phyloP scores from a whole-genome alignment of 148 eudicot genomes.

The Camellia granthamiana region DNA sequence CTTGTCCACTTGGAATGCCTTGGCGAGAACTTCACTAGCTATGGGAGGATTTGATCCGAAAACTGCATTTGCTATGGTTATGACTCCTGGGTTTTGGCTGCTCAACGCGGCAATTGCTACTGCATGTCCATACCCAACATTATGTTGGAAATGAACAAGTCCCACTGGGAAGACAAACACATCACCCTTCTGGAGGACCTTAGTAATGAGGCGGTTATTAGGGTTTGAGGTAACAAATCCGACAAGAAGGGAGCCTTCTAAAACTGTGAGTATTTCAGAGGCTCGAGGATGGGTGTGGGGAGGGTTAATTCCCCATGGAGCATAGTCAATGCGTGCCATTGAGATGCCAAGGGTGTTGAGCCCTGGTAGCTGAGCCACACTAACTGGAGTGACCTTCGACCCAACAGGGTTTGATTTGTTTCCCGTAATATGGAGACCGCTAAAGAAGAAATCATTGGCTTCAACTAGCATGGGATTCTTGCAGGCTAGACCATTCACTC shows the following conservation, averaged over 20 bases:
- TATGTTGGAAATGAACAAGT: not conserved
- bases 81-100: not conserved
- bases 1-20: not conserved
- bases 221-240: not conserved
- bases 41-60: constrained; percentile 1
- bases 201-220: not conserved
- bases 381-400: too few relatives aligned
- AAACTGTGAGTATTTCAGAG: not conserved
- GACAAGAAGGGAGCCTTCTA: not conserved
- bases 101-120: not conserved
- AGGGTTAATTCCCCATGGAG: not conserved
- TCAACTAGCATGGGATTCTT: too few relatives aligned
- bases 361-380: too few relatives aligned
- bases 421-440: too few relatives aligned
- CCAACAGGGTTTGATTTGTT: too few relatives aligned
- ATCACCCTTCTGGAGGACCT: not conserved
- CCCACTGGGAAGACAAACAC: not conserved
- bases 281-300: not conserved
- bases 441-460: too few relatives aligned
- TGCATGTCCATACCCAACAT: not conserved
- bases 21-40: not conserved
- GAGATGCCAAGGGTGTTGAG: too few relatives aligned
- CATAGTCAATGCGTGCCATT: too few relatives aligned
- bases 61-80: not conserved
- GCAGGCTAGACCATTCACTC: too few relatives aligned